A percentile compares a stretch with the other conserved stretches of the same genome.
phyloP scores from a whole-genome alignment of 2,329 filamentous ascomycete genomes.

The Exutisphaerella laricina region DNA sequence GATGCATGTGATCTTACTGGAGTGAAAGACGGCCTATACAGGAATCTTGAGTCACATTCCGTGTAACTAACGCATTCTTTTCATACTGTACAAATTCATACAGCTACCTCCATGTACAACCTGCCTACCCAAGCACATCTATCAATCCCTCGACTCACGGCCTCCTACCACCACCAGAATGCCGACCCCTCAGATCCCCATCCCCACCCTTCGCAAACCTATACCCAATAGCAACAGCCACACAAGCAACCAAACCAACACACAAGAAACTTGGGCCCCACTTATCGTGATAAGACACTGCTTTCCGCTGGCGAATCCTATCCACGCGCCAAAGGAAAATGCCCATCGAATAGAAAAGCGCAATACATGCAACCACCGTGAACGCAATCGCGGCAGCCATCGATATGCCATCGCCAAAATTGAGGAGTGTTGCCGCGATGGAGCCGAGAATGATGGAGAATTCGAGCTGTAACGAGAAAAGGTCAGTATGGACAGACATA shows the following conservation, averaged over 20 bases:
- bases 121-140: too few relatives aligned
- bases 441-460: slow-evolving; percentile 92
- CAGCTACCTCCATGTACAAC: too few relatives aligned
- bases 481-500: neutral
- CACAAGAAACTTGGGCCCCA: slow-evolving; percentile 79
- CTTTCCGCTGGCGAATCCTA: slow-evolving; percentile 74
- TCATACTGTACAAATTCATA: too few relatives aligned
- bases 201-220: slow-evolving; percentile 56
- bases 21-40: too few relatives aligned
- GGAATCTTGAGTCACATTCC: too few relatives aligned
- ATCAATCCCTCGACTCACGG: too few relatives aligned
- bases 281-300: slow-evolving; percentile 87
- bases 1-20: too few relatives aligned
- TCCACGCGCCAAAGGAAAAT: slow-evolving; percentile 85
- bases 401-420: slow-evolving; percentile 64
- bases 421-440: slow-evolving; percentile 76
- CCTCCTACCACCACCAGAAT: slow-evolving; percentile 1
- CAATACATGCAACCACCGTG: slow-evolving; percentile 70
- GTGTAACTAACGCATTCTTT: too few relatives aligned
- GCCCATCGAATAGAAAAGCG: slow-evolving; percentile 74
- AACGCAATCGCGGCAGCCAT: slow-evolving; percentile 63
- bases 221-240: slow-evolving; percentile 74
- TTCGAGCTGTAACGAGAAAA: slow-evolving; percentile 59
- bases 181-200: slow-evolving; percentile 36
- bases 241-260: slow-evolving; percentile 62